Percentiles rank a stretch among this genome's conserved stretches.
These are phyloP conservation scores for Aureobasidium pullulans DNA, from an alignment of 2,329 filamentous ascomycete genomes.

Conservation along the genomic window DNA sequence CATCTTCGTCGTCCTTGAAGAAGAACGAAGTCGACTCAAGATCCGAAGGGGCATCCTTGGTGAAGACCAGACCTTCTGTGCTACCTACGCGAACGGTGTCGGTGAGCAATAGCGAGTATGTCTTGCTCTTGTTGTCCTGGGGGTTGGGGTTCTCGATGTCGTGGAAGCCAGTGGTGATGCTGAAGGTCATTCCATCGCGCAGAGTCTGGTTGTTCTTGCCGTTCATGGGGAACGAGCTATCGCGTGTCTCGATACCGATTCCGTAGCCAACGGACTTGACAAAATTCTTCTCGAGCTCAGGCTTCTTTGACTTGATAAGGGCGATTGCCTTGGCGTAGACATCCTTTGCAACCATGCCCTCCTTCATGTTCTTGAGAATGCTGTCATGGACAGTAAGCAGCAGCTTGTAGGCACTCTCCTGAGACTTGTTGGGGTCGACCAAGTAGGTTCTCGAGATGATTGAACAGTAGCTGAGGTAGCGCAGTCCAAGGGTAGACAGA, in stretches of 20 bases:
- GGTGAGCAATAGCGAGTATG: conserved; percentile 81
- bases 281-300: conserved; percentile 91
- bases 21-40: conserved; percentile 95
- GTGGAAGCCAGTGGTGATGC: conserved; percentile 80
- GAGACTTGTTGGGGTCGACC: conserved; percentile 92
- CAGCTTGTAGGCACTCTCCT: conserved; percentile 90
- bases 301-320: conserved; percentile 81
- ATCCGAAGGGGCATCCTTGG: conserved; percentile 83
- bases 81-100: conserved; percentile 86
- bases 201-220: conserved; percentile 75
- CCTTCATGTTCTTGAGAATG: conserved; percentile 84
- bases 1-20: conserved; percentile 84
- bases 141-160: conserved; percentile 82
- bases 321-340: conserved; percentile 81
- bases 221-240: conserved; percentile 75
- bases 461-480: conserved; percentile 94
- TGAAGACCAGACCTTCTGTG: conserved; percentile 79
- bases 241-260: conserved; percentile 85
- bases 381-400: conserved; percentile 76
- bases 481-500: conserved; percentile 79
- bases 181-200: conserved; percentile 95
- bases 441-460: conserved; percentile 89
- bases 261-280: conserved; percentile 86
- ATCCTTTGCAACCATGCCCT: conserved; percentile 80
- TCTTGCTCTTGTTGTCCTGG: conserved; percentile 82